Base-by-base conservation (phyloP, 2,329 filamentous ascomycete species). In the Byssochlamys sp. region DNA sequence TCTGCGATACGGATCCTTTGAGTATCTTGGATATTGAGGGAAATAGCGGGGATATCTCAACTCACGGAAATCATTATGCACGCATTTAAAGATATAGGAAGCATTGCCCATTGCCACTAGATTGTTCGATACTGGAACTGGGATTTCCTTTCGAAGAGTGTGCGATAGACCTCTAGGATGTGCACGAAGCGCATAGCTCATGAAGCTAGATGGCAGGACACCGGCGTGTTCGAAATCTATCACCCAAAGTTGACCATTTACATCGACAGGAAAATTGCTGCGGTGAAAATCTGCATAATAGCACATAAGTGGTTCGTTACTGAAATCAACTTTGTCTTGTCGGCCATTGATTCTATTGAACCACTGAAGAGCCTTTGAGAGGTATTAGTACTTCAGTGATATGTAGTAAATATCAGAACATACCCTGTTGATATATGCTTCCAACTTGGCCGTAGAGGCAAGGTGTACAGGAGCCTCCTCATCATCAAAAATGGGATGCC, bases 401-500 rank as follows among this genome's bases (percentile, higher is more conserved):
- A 24, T 26, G 19, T 49, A 14, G 10, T 5, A 25, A 19, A 14
- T 49, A 14, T 25, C 7, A 48, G 5, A 48, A 49, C 19, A 50
- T 28, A 57, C 51, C 31, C 51, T 59, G 31, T 48, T 54, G 12
- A 49, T 33, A 57, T 28, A 28, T 24, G 14, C 33, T 26, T 59
- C 48, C 9, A 59, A 28, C 24, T 57, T 14, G 12, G 5, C 9
- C 12, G 51, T 55, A 48, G 55, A 57, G 2, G 27, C 24, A 35
- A 57, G 57, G n/a, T 45, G 19, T 6, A 54, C 24, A 26, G 27
- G 26, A n/a, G 57, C 55, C 24, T 26, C 14, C 7, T 19, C 14
- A 54, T 62, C 55, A 49, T 59, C 55, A 39, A 63, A 63, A 28
- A 63, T 50, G 3, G 52, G 26, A 56, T 63, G 61, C 33, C 48